Conservation (phyloP, 805 yeast species). For the Ogataea methanolica region DNA sequence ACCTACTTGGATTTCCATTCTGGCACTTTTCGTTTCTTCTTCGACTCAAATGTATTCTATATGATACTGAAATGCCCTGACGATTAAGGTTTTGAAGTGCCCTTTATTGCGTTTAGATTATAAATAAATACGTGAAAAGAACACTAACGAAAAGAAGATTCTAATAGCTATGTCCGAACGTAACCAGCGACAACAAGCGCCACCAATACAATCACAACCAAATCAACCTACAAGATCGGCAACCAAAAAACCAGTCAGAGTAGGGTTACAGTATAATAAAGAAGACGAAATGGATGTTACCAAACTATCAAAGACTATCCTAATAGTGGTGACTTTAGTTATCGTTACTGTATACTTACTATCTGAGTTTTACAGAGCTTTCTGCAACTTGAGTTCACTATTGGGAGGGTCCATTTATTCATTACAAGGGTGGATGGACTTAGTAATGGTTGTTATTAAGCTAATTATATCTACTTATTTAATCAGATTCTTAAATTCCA, state of each 20-base stretch:
- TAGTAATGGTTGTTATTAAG: conserved; percentile 14
- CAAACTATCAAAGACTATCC: conserved; percentile 16
- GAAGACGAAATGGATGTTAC: conserved; percentile 18
- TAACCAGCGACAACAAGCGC: not conserved
- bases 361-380: conserved; percentile 1
- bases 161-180: not conserved
- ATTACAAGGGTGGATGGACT: conserved; percentile 8
- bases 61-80: too few species aligned
- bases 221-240: not conserved
- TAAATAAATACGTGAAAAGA: too few species aligned
- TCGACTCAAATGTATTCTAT: too few species aligned
- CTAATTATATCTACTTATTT: conserved; percentile 11
- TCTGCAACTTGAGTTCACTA: conserved; percentile 1
- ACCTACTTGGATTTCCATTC: too few species aligned
- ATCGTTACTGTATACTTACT: not conserved
- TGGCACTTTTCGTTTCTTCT: too few species aligned
- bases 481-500: conserved; percentile 17
- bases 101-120: too few species aligned
- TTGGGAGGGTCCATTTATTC: not conserved
- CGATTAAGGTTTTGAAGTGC: too few species aligned
- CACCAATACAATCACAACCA: not conserved
- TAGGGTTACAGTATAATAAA: conserved; percentile 13
- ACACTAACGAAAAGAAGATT: too few species aligned
- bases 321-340: not conserved
- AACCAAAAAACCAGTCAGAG: not conserved